These are phyloP conservation scores for Bryoglossum gracile DNA, from an alignment of 495 filamentous ascomycete genomes.

Conservation along the genomic window DNA sequence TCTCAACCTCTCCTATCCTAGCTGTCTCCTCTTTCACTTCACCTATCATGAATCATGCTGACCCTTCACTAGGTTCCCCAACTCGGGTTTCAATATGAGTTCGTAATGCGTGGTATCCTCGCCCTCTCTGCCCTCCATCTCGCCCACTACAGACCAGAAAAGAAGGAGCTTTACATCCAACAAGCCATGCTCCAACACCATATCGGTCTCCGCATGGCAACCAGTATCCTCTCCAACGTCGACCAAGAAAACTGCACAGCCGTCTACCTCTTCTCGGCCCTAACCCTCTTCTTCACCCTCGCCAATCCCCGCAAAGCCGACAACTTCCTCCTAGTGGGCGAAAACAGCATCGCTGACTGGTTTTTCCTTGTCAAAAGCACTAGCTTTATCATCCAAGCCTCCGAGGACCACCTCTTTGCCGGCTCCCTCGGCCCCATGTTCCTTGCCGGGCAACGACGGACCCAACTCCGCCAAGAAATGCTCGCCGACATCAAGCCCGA, in stretches of 20 bases:
- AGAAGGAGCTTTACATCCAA: constrained; percentile 39
- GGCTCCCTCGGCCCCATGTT: constrained; percentile 29
- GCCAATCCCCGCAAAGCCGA: constrained; percentile 37
- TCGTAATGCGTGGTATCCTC: constrained; percentile 49
- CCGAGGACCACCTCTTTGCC: constrained; percentile 18
- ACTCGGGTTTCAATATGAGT: constrained; percentile 42
- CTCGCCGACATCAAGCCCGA: neutral
- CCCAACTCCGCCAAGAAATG: neutral
- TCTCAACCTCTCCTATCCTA: constrained; percentile 30
- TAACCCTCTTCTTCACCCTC: constrained; percentile 42
- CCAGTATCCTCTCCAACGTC: constrained; percentile 38
- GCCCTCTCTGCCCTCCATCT: constrained; percentile 45
- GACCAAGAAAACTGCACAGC: constrained; percentile 43
- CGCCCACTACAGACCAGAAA: constrained; percentile 35
- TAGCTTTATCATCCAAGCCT: constrained; percentile 29
- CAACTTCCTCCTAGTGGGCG: constrained; percentile 34
- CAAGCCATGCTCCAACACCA: constrained; percentile 45
- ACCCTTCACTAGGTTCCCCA: constrained; percentile 14
- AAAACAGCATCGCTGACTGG: constrained; percentile 37
- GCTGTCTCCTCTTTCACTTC: neutral
- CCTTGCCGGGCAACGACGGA: constrained; percentile 22
- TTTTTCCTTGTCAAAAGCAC: constrained; percentile 32
- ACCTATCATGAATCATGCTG: neutral
- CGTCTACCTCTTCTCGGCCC: constrained; percentile 43
- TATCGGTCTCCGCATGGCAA: constrained; percentile 38